These are phyloP conservation scores for Fraxinus baroniana DNA, from an alignment of 305 asterid species.

Conservation along the genomic window DNA sequence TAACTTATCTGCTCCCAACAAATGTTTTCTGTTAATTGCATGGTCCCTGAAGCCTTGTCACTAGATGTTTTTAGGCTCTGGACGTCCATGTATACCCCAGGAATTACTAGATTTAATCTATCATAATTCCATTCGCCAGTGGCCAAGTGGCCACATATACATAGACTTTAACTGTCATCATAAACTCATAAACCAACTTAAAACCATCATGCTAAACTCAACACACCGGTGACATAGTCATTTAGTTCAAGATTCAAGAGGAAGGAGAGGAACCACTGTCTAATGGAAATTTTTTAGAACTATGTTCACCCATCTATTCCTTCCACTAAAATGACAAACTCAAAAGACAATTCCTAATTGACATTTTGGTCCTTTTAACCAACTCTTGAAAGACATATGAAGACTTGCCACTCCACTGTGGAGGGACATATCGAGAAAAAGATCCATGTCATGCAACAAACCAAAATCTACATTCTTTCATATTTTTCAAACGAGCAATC, in stretches of 20 bases:
- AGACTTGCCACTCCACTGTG: not conserved
- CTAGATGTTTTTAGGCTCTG: not conserved
- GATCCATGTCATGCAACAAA: not conserved
- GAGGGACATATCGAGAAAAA: not conserved
- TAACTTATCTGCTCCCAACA: not conserved
- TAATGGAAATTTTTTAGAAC: not conserved
- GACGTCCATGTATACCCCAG: not conserved
- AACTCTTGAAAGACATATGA: not conserved
- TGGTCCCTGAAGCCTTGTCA: not conserved
- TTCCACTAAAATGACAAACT: not conserved
- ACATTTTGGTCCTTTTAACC: not conserved
- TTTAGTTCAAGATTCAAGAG: constrained; percentile 6
- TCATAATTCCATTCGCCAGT: not conserved
- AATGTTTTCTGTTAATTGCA: not conserved
- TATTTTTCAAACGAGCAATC: not conserved
- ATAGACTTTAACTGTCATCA: not conserved
- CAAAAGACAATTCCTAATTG: not conserved
- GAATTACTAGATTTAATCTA: not conserved
- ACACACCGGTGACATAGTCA: no score
- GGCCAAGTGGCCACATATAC: not conserved
- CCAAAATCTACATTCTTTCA: not conserved
- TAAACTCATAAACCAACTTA: not conserved
- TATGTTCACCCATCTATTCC: not conserved
- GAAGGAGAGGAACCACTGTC: constrained; percentile 3
- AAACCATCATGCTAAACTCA: not conserved